Base-by-base conservation (phyloP, 1,284 basidiomycete species). In the Phlebopus sp. region DNA sequence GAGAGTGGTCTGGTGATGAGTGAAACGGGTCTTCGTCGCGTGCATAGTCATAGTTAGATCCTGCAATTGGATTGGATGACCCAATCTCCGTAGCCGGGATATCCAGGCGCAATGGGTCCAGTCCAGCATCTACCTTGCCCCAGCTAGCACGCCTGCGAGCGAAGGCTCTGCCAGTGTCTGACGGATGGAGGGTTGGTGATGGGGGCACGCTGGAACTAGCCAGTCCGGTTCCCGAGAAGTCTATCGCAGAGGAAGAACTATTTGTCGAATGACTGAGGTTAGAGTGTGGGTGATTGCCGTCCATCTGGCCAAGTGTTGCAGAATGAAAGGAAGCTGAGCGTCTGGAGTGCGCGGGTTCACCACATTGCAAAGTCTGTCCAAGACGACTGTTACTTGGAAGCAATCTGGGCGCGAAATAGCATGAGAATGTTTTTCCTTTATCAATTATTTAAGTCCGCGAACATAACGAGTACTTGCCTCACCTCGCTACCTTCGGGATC, bases 101-200 rank as follows among this genome's bases (percentile, higher is more conserved):
- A 46, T 69, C 60, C 38, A 70, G 61, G 49, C 63, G 69, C 47
- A 78, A 66, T 17, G 73, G 72, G 59, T 78, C 76, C 56, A 71
- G 70, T 47, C 68, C 70, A 36, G 56, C 54, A 51, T 77, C 73
- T 44, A 69, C 55, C 42, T 72, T 69, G 23, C 77, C 76, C 80
- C 83, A 81, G 58, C 81, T 84, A 5, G 70, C 67, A 49, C 82
- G 71, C 46, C 79, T 68, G 48, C 81, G 73, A 39, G 81, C 58
- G 53, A 73, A 66, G 19, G 64, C 64, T 43, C 41, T 45, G 31
- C 56, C 53, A 37, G 67, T 68, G 54, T 76, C 73, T 3, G 73
- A 70, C 21, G 78, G 69, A 25, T 68, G 66, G 38, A 79, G 66
- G n/a, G 78, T 68, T 21, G 81, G 78, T 11, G 81, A 80, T 23